These are phyloP conservation scores for Notholithocarpus densiflorus DNA, from an alignment of 306 rosid species.

Conservation along the genomic window DNA sequence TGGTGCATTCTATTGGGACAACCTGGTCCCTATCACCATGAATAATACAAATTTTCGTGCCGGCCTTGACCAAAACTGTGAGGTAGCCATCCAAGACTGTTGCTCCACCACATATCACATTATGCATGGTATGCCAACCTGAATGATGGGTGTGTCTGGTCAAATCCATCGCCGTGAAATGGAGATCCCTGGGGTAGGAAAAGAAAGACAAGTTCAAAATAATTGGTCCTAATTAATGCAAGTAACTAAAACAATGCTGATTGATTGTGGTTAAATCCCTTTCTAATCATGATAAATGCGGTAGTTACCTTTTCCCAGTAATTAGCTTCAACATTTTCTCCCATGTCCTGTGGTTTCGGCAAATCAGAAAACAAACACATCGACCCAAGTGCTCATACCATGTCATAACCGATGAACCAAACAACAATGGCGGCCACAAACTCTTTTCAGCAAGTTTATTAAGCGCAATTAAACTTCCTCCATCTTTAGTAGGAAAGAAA, in stretches of 20 bases:
- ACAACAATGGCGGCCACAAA: slow-evolving; percentile 65
- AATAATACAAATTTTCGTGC: slow-evolving; percentile 47
- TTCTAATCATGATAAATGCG: background rate
- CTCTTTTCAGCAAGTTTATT: slow-evolving; percentile 49
- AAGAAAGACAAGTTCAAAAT: background rate
- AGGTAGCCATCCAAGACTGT: slow-evolving; percentile 48
- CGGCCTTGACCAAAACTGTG: slow-evolving; percentile 35
- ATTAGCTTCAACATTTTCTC: slow-evolving; percentile 51
- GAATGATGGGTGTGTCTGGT: slow-evolving; percentile 87
- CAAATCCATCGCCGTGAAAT: slow-evolving; percentile 45
- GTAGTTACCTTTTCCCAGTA: slow-evolving; percentile 47
- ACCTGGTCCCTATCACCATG: slow-evolving; percentile 65
- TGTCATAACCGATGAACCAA: slow-evolving; percentile 69
- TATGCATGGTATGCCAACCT: slow-evolving; percentile 87
- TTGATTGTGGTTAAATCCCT: no score
- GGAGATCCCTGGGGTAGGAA: slow-evolving; percentile 40
- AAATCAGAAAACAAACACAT: slow-evolving; percentile 56
- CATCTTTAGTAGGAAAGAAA: slow-evolving; percentile 46
- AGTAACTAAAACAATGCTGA: no score
- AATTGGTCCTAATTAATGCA: no score
- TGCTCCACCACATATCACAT: slow-evolving; percentile 79
- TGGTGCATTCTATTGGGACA: slow-evolving; percentile 53
- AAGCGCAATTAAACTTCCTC: slow-evolving; percentile 46
- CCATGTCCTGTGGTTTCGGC: slow-evolving; percentile 77
- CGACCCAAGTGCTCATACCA: slow-evolving; percentile 91